Base-by-base conservation (phyloP, 495 filamentous ascomycete genomes). In the Cercophora sp. region DNA sequence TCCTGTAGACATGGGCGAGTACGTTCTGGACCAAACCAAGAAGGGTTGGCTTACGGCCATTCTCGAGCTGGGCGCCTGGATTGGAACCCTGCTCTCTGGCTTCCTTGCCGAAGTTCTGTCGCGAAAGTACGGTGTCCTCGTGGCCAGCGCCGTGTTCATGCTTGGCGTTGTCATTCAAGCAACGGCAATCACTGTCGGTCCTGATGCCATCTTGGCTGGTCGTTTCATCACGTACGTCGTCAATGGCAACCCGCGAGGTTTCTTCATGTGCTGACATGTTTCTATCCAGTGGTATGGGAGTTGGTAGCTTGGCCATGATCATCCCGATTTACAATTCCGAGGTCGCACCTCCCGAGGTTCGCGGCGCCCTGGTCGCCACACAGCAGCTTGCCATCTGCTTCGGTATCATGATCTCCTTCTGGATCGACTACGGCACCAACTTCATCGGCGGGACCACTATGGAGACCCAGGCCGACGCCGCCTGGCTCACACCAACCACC, bases 351-450 rank as follows among this genome's bases (percentile, higher is more conserved):
- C 78, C 76, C 3, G 78, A 80, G 52, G 76, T 82, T 18, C 73
- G 76, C 19, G 89, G 88, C 35, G 83, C 85, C 5, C 72, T 94
- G 2, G 86, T 91, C 6, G 86, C 84, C 5, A 71, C 87, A 0
- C 86, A 94, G 65, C 88, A 93, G 70, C 72, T 91, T 56, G 87
- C 87, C 16, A 88, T 92, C 56, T 88, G 83, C 26, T 82, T 89
- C 45, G 89, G 89, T 22, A 92, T 95, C 67, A 81, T 93, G 74
- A 69, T 91, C 55, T 82, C 79, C 55, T 93, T 90, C 72, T 94
- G 89, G 88, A 87, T 90, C 57, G 82, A 89, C 66, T 89, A 88
- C 57, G 80, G 81, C 11, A 83, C 78, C 54, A 86, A 90, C 65
- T 90, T 80, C 66, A 91, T 89, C 42, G 89, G 89, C n/a, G 85